Base-by-base conservation (phyloP, 805 yeast genomes). In the Wilhelminamyces savonicus region DNA sequence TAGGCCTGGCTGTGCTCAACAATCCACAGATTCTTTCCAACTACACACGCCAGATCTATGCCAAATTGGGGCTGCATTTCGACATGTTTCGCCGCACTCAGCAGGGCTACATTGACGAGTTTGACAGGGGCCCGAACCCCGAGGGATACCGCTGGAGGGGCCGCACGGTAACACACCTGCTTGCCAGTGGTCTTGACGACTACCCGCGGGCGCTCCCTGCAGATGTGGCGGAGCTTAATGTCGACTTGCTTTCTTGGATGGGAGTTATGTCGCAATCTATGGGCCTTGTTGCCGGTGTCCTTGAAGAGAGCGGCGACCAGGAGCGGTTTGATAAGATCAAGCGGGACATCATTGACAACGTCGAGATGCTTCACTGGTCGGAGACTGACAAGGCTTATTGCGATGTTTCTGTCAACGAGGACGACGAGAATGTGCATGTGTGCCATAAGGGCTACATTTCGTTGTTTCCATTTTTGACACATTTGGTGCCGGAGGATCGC, bases 91-190 rank as follows among this genome's bases (percentile, higher is more conserved):
- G 90, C 39, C 56, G 59, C 21, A 79, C 95, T 2, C 98, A 92
- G 53, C 59, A 56, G 24, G 97, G 97, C 3, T 78, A 72, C 37
- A 50, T 75, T 8, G 76, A 71, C 8, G 88, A 81, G 33, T 83
- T 83, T 56, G 88, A 74, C 21, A 67, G 94, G 40, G 56, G 56
- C 3, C 36, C 37, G 8, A 48, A 44, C 30, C 48, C 53, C 6
- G 95, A 87, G 50, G 82, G 78, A 0, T 92, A 82, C 52, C 69
- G 95, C 52, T 92, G 98, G 98, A 72, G 86, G 35, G 98, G 97
- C 4, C 75, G 97, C 41, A 83, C 96, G 0, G 62, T 67, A 13
- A 72, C 78, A 3, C 96, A 85, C 46, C 83, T 95, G 51, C 65
- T 90, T 30, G 92, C 98, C 7, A 81, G 94, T 54, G 98, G 98